Base-by-base conservation (phyloP, 1,284 basidiomycete genomes). In the Tilletia indica region DNA sequence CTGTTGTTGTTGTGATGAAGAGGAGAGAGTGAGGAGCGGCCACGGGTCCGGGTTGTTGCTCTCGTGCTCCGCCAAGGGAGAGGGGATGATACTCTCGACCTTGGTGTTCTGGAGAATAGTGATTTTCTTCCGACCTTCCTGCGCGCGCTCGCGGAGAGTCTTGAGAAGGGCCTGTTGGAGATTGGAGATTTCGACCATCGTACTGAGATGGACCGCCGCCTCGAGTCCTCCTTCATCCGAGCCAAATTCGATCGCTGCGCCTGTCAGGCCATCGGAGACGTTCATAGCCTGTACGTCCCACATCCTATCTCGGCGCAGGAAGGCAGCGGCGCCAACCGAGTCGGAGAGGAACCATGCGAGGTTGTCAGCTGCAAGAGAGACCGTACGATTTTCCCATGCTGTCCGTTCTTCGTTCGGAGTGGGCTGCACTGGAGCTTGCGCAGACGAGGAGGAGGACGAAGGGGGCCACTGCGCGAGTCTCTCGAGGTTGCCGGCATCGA, bases 51-150 rank as follows among this genome's bases (percentile, higher is more conserved):
- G 74, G 45, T 39, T 67, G 51, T 47, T 75, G 67, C 16, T 68
- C 67, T 45, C 48, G 12, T 51, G 49, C 54, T 54, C 69, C 84
- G 66, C 87, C 87, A 12, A 45, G 84, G 61, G 38, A 11, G 61
- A 64, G 6, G 85, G 76, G 9, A 73, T 79, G 63, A 94, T 93
- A 4, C 86, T 86, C 51, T 88, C 86, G 21, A 93, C 92, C 77
- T 89, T 91, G 64, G 89, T 88, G 61, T 88, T 89, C 80, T 93
- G 90, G 14, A 90, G 77, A 2, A 94, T 76, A 49, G 88, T 83
- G 0, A 92, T 85, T 6, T 80, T 81, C 21, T 84, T 72, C 77
- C 83, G 36, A 83, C 80, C 42, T 19, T 14, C 36, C 83, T 81
- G 38, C 67, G 61, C 61, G 71, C 45, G 42, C 54, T 78, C 69